phyloP scores from a whole-genome alignment of 2,329 filamentous ascomycete species.

The Verticillium klebahnii region DNA sequence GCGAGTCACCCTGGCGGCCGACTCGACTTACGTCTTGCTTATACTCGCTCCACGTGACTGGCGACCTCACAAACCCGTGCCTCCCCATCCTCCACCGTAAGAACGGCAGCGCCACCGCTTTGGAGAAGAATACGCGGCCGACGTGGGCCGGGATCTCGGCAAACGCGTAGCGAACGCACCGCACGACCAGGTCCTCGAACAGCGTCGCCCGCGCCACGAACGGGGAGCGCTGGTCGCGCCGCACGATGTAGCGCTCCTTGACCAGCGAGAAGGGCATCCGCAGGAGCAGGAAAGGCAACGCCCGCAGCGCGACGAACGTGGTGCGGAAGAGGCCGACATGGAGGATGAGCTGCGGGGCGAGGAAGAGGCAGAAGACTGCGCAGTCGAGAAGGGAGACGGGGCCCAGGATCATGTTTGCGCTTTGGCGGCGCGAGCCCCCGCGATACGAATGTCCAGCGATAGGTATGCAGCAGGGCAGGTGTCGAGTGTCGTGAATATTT shows the following conservation, averaged over 20 bases:
- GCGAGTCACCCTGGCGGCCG: background rate
- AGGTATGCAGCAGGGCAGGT: background rate
- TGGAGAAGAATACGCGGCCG: conserved; percentile 73
- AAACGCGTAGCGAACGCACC: conserved; percentile 76
- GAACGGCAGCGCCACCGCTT: conserved; percentile 68
- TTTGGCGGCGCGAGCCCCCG: background rate
- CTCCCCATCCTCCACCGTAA: conserved; percentile 70
- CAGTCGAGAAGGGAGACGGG: conserved; percentile 75
- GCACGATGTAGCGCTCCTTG: conserved; percentile 48
- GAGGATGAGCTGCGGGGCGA: conserved; percentile 66
- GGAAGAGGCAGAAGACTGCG: conserved; percentile 64
- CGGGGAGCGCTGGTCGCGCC: conserved; percentile 26
- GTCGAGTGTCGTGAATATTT: background rate
- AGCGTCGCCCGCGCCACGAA: conserved; percentile 66
- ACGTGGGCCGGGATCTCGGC: conserved; percentile 63
- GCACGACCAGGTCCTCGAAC: conserved; percentile 74
- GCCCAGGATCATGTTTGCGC: conserved; percentile 60
- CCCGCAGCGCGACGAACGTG: conserved; percentile 50
- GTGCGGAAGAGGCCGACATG: conserved; percentile 61
- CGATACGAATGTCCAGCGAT: background rate
- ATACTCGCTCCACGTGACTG: conserved; percentile 58
- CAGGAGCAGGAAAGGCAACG: conserved; percentile 65
- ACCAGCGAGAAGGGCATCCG: conserved; percentile 55
- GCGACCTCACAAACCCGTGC: conserved; percentile 60
- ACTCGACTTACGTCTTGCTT: conserved; percentile 34